Evolutionary conservation across 2,329 filamentous ascomycete genomes (phyloP).

Genomic region (Talaromyces sp.): DNA sequence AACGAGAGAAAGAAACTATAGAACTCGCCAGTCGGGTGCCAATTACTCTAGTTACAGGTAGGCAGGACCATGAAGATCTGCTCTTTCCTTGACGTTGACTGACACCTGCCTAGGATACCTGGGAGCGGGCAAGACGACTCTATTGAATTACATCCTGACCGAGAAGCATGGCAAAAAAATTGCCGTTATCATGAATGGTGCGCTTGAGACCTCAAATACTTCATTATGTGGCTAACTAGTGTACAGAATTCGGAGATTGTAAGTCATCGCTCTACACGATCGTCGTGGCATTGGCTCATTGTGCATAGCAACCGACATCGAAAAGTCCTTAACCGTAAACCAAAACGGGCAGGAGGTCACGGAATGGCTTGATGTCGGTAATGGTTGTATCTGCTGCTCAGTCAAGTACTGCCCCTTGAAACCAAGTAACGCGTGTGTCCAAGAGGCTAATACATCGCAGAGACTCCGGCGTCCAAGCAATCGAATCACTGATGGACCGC

Average conservation of each 20-base stretch:
- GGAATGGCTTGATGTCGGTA: constrained; percentile 94
- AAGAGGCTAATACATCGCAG: constrained; percentile 41
- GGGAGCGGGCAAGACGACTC: constrained; percentile 89
- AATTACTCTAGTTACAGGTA: constrained; percentile 52
- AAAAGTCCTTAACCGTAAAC: constrained; percentile 90
- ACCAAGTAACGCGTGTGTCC: too few relatives aligned
- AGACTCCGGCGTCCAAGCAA: constrained; percentile 88
- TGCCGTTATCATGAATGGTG: constrained; percentile 92
- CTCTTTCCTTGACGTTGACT: constrained; percentile 4
- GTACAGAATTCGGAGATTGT: constrained; percentile 76
- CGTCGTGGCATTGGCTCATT: neutral
- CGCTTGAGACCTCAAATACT: constrained; percentile 25
- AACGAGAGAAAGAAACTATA: constrained; percentile 25
- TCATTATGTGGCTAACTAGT: constrained; percentile 19
- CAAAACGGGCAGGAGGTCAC: constrained; percentile 77
- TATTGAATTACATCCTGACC: constrained; percentile 93
- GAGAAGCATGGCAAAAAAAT: constrained; percentile 97
- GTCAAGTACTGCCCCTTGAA: constrained; percentile 64
- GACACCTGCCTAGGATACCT: constrained; percentile 68
- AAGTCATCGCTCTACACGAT: constrained; percentile 32
- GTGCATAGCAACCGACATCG: constrained; percentile 75
- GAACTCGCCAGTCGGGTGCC: constrained; percentile 42
- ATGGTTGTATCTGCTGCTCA: constrained; percentile 96
- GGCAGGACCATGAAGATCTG: neutral
- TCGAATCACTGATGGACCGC: constrained; percentile 92